Base-by-base conservation (phyloP, 305 asterid genomes). In the Fraxinus floribunda region DNA sequence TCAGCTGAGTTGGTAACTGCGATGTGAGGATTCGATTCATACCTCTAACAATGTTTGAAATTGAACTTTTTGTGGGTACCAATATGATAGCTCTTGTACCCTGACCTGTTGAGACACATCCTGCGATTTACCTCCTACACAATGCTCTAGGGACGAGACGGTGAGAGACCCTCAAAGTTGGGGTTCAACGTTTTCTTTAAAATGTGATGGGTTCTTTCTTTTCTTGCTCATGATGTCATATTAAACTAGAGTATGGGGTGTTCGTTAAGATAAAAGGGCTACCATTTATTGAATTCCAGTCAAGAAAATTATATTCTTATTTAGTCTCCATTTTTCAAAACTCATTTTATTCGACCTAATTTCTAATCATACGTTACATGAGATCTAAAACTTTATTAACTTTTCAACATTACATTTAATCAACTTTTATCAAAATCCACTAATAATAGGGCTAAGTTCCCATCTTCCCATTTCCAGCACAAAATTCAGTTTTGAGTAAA, bases 401-500 rank as follows among this genome's bases (percentile, higher is more conserved):
- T 52, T 52, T 52, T 15, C 22, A 52, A 52, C 22, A 52, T 16
- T 2, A 52, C 6, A 52, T 52, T 52, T 49, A 5, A 49, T 15
- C 7, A 16, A 4, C 2, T 16, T 52, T 52, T 15, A 16, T 52
- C 20, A 52, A 52, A 52, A 52, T 52, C 2, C 16, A 52, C 7
- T 16, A 52, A 52, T 15, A 52, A 52, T 52, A 16, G 5, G 22
- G 22, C 62, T 34, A 16, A 34, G n/a, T 60, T 18, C 36, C 29
- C 35, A 26, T 38, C 52, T 18, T 20, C 39, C 57, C 34, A 13
- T 77, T 49, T 77, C 70, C 55, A 44, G 41, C 46, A 79, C 15
- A 78, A 78, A 30, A 77, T 74, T 83, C 13, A 73, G 76, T 73
- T 64, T 44, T 7, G 39, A 82, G 18, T 18, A 66, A 66, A 66